phyloP scores from a whole-genome alignment of 176 grass and related monocot genomes.

The Hsuehochloa calcarea region DNA sequence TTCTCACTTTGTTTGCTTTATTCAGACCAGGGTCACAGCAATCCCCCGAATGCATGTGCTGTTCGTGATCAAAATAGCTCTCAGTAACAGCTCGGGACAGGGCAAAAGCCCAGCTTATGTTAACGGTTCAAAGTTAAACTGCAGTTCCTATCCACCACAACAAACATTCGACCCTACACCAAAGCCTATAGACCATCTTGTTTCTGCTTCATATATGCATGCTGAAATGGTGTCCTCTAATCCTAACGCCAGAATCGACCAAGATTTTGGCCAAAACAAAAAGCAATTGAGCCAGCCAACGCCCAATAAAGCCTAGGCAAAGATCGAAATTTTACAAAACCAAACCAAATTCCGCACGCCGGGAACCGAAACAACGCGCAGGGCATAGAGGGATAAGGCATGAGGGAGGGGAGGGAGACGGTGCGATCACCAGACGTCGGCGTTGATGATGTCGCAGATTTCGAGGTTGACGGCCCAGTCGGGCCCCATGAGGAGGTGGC shows the following conservation, averaged over 20 bases:
- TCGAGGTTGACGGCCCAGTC: conserved; percentile 92
- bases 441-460: conserved; percentile 87
- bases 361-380: not conserved
- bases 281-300: not conserved
- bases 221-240: not conserved
- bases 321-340: not conserved
- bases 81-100: not conserved
- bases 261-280: not conserved
- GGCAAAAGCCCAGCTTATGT: not conserved
- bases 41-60: not conserved
- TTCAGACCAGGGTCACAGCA: not conserved
- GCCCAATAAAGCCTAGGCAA: not conserved
- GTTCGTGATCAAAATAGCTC: not conserved
- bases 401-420: not conserved
- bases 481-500: conserved; percentile 75
- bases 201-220: not conserved
- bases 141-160: not conserved
- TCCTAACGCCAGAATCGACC: not conserved
- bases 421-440: conserved; percentile 59
- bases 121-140: not conserved
- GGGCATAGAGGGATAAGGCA: not conserved
- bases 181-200: not conserved
- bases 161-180: not conserved
- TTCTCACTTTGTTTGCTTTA: not conserved
- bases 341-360: conserved; percentile 1